A percentile compares a stretch with the other conserved stretches of the same genome.
phyloP scores from a whole-genome alignment of 2,329 filamentous ascomycete species.

The Aspergillus pseudonomiae region DNA sequence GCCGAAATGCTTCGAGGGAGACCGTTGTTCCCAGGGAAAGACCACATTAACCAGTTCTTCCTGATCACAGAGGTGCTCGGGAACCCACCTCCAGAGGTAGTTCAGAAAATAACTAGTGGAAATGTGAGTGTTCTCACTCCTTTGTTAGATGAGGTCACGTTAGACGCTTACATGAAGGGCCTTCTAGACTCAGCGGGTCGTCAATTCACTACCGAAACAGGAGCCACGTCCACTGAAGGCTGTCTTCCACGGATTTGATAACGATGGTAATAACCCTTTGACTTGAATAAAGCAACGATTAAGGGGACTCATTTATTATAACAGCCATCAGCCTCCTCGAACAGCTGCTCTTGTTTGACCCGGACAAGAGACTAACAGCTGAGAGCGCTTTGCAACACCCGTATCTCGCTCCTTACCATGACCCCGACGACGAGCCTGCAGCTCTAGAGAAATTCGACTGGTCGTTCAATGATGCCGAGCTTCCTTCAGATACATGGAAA shows the following conservation, averaged over 20 bases:
- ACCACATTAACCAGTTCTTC: slow-evolving; percentile 98
- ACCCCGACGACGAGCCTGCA: slow-evolving; percentile 92
- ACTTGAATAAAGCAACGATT: neutral
- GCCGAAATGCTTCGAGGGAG: slow-evolving; percentile 99
- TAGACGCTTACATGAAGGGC: neutral
- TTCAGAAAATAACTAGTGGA: slow-evolving; percentile 96
- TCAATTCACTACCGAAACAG: slow-evolving; percentile 91
- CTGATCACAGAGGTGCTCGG: slow-evolving; percentile 97
- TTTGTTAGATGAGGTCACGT: neutral
- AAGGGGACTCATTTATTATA: neutral
- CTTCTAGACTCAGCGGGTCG: slow-evolving; percentile 83
- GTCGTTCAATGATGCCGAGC: slow-evolving; percentile 97
- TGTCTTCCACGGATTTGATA: slow-evolving; percentile 94
- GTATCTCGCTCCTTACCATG: slow-evolving; percentile 94
- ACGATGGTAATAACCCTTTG: slow-evolving; percentile 60
- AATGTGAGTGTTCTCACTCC: slow-evolving; percentile 64
- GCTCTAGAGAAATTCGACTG: slow-evolving; percentile 98
- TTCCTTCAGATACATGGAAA: slow-evolving; percentile 99
- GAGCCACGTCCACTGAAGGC: slow-evolving; percentile 80
- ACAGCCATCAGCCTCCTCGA: slow-evolving; percentile 89
- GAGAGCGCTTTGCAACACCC: slow-evolving; percentile 83
- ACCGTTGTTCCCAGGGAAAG: slow-evolving; percentile 96
- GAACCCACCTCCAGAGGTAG: slow-evolving; percentile 95
- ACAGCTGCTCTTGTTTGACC: slow-evolving; percentile 95
- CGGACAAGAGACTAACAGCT: slow-evolving; percentile 91